Percentiles rank a stretch among this genome's conserved stretches.
These are phyloP conservation scores for Saccharomyces hybrid DNA, from an alignment of 1,139 yeast genomes.

Conservation along the genomic window DNA sequence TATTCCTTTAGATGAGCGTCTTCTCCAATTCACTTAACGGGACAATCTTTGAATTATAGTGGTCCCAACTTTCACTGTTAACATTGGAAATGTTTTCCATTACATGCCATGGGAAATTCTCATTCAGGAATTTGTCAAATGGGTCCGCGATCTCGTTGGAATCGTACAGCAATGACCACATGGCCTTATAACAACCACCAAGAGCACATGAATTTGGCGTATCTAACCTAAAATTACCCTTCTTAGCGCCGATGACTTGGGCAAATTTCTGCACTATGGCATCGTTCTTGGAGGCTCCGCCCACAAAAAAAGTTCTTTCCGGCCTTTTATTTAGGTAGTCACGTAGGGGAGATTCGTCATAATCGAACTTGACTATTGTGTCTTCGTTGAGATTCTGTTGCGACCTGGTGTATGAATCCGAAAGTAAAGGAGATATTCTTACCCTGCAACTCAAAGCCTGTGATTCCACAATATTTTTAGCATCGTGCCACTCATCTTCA, in stretches of 20 bases:
- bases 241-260: constrained; percentile 54
- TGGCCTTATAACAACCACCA: constrained; percentile 89
- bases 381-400: constrained; percentile 7
- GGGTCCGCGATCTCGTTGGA: constrained; percentile 12
- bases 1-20: constrained; percentile 5
- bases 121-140: constrained; percentile 37
- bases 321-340: constrained; percentile 42
- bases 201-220: constrained; percentile 87
- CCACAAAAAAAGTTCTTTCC: constrained; percentile 68
- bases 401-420: constrained; percentile 11
- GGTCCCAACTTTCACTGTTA: constrained; percentile 29
- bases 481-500: constrained; percentile 53
- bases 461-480: constrained; percentile 69
- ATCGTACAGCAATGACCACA: constrained; percentile 46
- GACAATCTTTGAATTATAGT: constrained; percentile 28
- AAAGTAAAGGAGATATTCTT: constrained; percentile 67
- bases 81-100: constrained; percentile 36
- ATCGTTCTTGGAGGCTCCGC: constrained; percentile 74
- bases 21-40: constrained; percentile 32
- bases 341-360: constrained; percentile 23
- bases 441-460: constrained; percentile 81
- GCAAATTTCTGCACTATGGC: constrained; percentile 66
- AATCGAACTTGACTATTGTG: constrained; percentile 28
- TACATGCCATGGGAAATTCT: constrained; percentile 42
- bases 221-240: constrained; percentile 66